phyloP scores from a whole-genome alignment of 768 basidiomycete species.

The Lentinula guzmanii region DNA sequence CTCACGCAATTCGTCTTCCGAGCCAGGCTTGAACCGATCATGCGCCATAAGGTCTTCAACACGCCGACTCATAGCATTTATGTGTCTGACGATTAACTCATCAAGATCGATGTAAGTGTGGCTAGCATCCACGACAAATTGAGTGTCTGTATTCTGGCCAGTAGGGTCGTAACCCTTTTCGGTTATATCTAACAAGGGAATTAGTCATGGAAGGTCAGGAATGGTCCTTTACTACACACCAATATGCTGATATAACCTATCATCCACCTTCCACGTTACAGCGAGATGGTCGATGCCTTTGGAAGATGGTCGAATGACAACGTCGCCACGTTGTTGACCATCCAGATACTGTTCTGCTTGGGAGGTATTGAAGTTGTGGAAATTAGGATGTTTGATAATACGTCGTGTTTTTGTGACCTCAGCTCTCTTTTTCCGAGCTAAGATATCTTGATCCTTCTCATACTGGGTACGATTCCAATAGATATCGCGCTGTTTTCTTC shows the following conservation, averaged over 20 bases:
- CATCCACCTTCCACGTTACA: constrained; percentile 98
- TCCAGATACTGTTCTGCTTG: constrained; percentile 89
- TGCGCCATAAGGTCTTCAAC: constrained; percentile 93
- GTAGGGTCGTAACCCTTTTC: constrained; percentile 72
- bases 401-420: constrained; percentile 75
- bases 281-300: constrained; percentile 91
- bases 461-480: constrained; percentile 61
- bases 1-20: constrained; percentile 89
- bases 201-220: background rate
- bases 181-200: constrained; percentile 55
- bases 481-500: constrained; percentile 49
- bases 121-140: constrained; percentile 67
- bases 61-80: constrained; percentile 88
- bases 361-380: constrained; percentile 87
- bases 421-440: constrained; percentile 78
- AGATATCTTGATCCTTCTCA: constrained; percentile 64
- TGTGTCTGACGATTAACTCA: constrained; percentile 94
- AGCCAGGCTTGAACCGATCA: constrained; percentile 88
- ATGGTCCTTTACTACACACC: constrained; percentile 44
- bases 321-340: constrained; percentile 90
- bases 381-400: constrained; percentile 96
- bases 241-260: constrained; percentile 93
- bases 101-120: constrained; percentile 92
- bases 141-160: constrained; percentile 55
- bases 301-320: constrained; percentile 93